Conservation (phyloP, 768 basidiomycete species). For the Naganishia randhawae region DNA sequence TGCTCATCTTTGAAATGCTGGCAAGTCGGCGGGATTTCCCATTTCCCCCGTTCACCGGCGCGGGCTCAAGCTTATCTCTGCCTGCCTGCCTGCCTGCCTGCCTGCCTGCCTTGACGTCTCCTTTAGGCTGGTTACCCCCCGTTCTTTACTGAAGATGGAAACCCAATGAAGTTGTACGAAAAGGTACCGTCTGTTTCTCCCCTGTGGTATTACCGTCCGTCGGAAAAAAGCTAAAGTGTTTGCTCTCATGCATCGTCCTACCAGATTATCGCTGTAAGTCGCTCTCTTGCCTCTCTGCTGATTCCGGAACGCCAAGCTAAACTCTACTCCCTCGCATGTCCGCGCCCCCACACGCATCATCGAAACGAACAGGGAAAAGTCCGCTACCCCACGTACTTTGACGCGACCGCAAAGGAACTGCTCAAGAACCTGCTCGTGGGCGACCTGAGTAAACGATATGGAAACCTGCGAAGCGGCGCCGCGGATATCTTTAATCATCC, state of each 20-base stretch:
- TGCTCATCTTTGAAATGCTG: constrained; percentile 53
- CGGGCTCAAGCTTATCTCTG: neutral
- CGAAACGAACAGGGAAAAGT: constrained; percentile 52
- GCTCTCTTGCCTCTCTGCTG: neutral
- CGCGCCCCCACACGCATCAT: no score
- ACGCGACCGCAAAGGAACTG: constrained; percentile 50
- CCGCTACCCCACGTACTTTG: constrained; percentile 52
- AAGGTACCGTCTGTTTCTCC: constrained; percentile 45
- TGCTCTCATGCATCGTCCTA: neutral
- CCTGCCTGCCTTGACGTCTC: no score
- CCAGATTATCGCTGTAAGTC: constrained; percentile 31
- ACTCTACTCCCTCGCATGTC: constrained; percentile 24
- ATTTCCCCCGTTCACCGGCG: neutral
- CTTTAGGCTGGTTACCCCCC: constrained; percentile 53
- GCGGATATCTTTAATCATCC: constrained; percentile 51
- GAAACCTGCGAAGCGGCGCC: constrained; percentile 50
- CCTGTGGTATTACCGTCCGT: no score
- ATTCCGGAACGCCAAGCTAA: neutral
- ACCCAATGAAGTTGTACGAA: constrained; percentile 53
- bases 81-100: neutral
- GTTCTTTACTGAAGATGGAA: constrained; percentile 53
- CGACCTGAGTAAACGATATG: constrained; percentile 51
- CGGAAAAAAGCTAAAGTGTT: no score
- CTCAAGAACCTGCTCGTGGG: constrained; percentile 51
- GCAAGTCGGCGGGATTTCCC: constrained; percentile 33